Percentiles rank a stretch among this genome's conserved stretches.
Conservation (phyloP, 192 early-diverging fungal species). For the Dispira simplex region DNA sequence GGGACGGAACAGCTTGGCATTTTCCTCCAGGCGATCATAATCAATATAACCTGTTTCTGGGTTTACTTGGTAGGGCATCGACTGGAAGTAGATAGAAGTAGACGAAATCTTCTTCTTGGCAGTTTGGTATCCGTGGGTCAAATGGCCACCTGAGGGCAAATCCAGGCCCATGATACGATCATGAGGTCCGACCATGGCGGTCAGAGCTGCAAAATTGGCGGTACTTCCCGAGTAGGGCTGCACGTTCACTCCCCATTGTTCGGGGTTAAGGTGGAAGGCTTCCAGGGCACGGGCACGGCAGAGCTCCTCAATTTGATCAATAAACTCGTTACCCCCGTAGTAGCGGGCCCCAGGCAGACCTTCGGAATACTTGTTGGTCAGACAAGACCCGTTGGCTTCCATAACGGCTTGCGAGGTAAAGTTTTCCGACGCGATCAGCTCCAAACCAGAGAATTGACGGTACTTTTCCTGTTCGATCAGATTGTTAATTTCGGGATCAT, state of each 20-base stretch:
- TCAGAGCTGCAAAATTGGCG: constrained; percentile 97
- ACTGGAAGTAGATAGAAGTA: constrained; percentile 99
- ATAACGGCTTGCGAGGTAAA: constrained; percentile 99
- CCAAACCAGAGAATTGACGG: constrained; percentile 94
- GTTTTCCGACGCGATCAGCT: constrained; percentile 99
- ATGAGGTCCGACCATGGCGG: constrained; percentile 86
- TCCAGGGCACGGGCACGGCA: constrained; percentile 90
- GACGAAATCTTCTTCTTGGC: constrained; percentile 99
- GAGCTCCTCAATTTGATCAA: constrained; percentile 90
- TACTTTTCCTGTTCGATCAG: constrained; percentile 97
- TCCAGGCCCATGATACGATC: constrained; percentile 99
- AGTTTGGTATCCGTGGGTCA: constrained; percentile 99
- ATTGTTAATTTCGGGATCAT: constrained; percentile 85
- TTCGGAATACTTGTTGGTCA: constrained; percentile 99
- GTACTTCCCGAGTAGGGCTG: constrained; percentile 99
- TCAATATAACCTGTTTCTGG: constrained; percentile 75
- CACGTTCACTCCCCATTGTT: constrained; percentile 98
- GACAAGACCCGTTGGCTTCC: constrained; percentile 97
- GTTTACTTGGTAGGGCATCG: constrained; percentile 96
- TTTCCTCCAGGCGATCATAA: constrained; percentile 88
- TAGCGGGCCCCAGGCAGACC: constrained; percentile 97
- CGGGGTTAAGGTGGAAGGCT: constrained; percentile 77
- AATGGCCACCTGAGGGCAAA: constrained; percentile 97
- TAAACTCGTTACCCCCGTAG: constrained; percentile 98
- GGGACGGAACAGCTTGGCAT: constrained; percentile 88